Evolutionary conservation across 2,329 filamentous ascomycete species (phyloP).

Genomic region (Dothidotthia symphoricarpi): DNA sequence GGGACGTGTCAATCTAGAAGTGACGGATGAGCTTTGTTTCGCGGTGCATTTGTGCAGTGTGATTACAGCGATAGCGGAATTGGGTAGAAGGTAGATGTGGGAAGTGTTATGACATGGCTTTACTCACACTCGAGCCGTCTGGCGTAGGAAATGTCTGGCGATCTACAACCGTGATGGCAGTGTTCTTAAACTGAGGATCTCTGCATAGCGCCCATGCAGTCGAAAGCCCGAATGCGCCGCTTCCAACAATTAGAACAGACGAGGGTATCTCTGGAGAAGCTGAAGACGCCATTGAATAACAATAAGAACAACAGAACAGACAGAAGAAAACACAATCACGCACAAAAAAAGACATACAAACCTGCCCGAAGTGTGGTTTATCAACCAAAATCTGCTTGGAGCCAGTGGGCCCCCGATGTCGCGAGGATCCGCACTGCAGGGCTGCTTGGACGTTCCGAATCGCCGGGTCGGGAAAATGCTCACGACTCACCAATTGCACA

Average conservation of each 20-base stretch:
- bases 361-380: too few relatives aligned
- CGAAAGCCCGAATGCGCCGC: conserved; percentile 58
- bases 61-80: not conserved
- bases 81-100: not conserved
- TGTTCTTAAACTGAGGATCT: conserved; percentile 53
- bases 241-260: conserved; percentile 51
- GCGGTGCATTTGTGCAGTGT: not conserved
- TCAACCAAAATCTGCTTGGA: too few relatives aligned
- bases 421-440: too few relatives aligned
- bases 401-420: too few relatives aligned
- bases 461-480: conserved; percentile 17
- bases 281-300: conserved; percentile 21
- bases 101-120: not conserved
- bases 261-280: conserved; percentile 34
- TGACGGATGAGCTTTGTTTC: conserved; percentile 2
- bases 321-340: not conserved
- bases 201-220: conserved; percentile 69
- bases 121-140: conserved; percentile 54
- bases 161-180: conserved; percentile 59
- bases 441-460: conserved; percentile 17
- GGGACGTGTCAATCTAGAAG: conserved; percentile 55
- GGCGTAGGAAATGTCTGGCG: conserved; percentile 58
- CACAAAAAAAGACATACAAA: too few relatives aligned
- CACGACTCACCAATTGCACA: conserved; percentile 17
- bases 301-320: conserved; percentile 4